phyloP scores from a whole-genome alignment of 1,284 basidiomycete genomes.

The Agroathelia rolfsii region DNA sequence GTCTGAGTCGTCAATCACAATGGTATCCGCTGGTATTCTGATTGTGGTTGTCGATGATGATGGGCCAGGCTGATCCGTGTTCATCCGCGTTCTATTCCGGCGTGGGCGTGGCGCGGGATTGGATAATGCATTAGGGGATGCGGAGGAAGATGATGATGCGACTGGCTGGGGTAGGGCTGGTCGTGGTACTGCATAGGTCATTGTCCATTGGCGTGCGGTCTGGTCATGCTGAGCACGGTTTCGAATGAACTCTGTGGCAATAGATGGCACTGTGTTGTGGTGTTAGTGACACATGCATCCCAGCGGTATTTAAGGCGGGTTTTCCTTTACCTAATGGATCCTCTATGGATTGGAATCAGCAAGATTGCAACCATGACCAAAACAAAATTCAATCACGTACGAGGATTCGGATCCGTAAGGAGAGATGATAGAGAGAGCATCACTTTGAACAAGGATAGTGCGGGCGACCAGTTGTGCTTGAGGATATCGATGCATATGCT shows the following conservation, averaged over 20 bases:
- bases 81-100: constrained; percentile 21
- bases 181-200: constrained; percentile 45
- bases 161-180: constrained; percentile 19
- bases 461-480: constrained; percentile 86
- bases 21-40: constrained; percentile 21
- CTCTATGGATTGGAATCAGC: constrained; percentile 27
- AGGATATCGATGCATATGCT: constrained; percentile 75
- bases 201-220: constrained; percentile 56
- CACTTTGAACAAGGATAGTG: constrained; percentile 84
- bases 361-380: not conserved
- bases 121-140: constrained; percentile 15
- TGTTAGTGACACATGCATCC: not conserved
- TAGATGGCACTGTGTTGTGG: constrained; percentile 46
- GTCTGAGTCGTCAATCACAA: constrained; percentile 42
- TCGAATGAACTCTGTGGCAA: constrained; percentile 59
- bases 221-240: constrained; percentile 55
- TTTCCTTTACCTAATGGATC: constrained; percentile 53
- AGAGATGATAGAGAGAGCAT: constrained; percentile 82
- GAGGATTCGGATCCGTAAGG: constrained; percentile 83
- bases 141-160: constrained; percentile 17
- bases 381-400: constrained; percentile 32
- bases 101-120: constrained; percentile 11
- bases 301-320: constrained; percentile 3
- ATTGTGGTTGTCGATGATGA: constrained; percentile 10
- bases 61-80: constrained; percentile 10